Evolutionary conservation across 805 yeast genomes (phyloP).

Genomic region (Ogataea populi-albae): DNA sequence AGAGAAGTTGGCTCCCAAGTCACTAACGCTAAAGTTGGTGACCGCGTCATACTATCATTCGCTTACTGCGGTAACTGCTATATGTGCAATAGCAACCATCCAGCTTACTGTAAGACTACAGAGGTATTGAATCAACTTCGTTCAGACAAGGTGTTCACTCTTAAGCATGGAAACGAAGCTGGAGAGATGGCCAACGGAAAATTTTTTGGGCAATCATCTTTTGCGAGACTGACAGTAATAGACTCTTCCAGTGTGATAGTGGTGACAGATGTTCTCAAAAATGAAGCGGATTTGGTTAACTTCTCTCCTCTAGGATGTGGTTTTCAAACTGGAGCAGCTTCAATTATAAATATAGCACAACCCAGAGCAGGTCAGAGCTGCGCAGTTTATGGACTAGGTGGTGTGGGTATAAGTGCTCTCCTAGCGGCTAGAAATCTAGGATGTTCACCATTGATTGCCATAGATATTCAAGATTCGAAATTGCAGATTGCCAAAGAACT

Average conservation of each 20-base stretch:
- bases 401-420: constrained; percentile 62
- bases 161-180: not conserved
- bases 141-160: not conserved
- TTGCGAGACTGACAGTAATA: constrained; percentile 1
- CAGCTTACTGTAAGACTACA: constrained; percentile 1
- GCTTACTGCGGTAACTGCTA: not conserved
- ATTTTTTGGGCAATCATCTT: constrained; percentile 3
- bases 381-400: constrained; percentile 66
- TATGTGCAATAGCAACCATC: not conserved
- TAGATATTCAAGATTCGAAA: constrained; percentile 59
- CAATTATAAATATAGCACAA: constrained; percentile 27
- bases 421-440: constrained; percentile 51
- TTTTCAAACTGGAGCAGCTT: constrained; percentile 1
- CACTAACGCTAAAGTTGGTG: not conserved
- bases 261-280: constrained; percentile 17
- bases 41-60: constrained; percentile 1
- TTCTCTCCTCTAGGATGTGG: constrained; percentile 1
- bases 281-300: constrained; percentile 12
- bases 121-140: not conserved
- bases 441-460: constrained; percentile 54
- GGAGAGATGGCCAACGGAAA: not conserved
- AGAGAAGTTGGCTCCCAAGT: constrained; percentile 1
- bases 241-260: not conserved
- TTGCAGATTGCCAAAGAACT: constrained; percentile 53
- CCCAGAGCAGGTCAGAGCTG: constrained; percentile 52